phyloP scores from a whole-genome alignment of 1,139 yeast genomes.

The Nakaseomyces nivariensis region DNA sequence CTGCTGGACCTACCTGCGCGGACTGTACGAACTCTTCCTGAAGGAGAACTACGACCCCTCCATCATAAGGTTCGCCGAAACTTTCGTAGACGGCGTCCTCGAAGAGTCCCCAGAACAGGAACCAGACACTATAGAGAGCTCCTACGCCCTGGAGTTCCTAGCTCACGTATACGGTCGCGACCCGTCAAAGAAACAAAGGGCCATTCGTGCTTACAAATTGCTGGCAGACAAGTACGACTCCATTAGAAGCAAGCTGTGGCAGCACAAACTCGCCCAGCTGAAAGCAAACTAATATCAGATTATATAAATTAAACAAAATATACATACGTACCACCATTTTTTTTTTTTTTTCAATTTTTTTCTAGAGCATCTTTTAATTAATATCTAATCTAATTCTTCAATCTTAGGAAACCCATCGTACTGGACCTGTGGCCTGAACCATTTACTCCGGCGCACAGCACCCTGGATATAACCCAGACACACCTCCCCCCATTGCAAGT shows the following conservation, averaged over 20 bases:
- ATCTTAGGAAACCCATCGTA: slow-evolving; percentile 14
- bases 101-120: slow-evolving; percentile 11
- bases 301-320: background rate
- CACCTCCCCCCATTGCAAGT: slow-evolving; percentile 44
- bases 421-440: slow-evolving; percentile 17
- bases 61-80: slow-evolving; percentile 38
- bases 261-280: slow-evolving; percentile 14
- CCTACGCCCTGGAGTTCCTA: slow-evolving; percentile 61
- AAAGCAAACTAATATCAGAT: background rate
- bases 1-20: slow-evolving; percentile 77
- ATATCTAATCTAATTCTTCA: slow-evolving; percentile 3
- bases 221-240: slow-evolving; percentile 52
- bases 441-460: slow-evolving; percentile 5
- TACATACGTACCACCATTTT: background rate
- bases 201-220: slow-evolving; percentile 38
- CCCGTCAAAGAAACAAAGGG: slow-evolving; percentile 27
- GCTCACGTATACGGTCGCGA: slow-evolving; percentile 40
- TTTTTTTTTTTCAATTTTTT: background rate
- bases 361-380: too few relatives aligned
- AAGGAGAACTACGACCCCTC: slow-evolving; percentile 26
- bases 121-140: slow-evolving; percentile 32
- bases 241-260: slow-evolving; percentile 63
- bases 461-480: slow-evolving; percentile 9
- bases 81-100: slow-evolving; percentile 31
- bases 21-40: slow-evolving; percentile 38